A percentile compares a stretch with the other conserved stretches of the same genome.
Evolutionary conservation across 1,284 basidiomycete species (phyloP).

Genomic region (Irpex lacteus): DNA sequence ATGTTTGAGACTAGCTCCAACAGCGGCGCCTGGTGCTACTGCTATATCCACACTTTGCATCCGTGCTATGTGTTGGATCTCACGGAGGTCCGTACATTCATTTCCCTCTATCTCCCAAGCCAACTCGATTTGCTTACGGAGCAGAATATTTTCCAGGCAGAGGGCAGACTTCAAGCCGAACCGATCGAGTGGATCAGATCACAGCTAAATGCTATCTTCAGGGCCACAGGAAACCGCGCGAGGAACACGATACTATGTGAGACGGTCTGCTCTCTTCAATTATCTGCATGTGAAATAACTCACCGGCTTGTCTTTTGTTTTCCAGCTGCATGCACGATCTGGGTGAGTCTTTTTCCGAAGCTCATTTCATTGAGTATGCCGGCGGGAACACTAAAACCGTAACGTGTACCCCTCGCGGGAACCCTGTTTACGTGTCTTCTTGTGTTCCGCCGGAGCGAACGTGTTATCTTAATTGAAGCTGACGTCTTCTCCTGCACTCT

Average conservation of each 20-base stretch:
- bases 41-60: conserved; percentile 66
- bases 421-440: background rate
- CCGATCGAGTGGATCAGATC: conserved; percentile 51
- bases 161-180: conserved; percentile 24
- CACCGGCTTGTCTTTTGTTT: conserved; percentile 15
- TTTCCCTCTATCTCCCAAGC: background rate
- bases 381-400: conserved; percentile 1
- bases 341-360: conserved; percentile 42
- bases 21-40: conserved; percentile 75
- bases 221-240: conserved; percentile 59
- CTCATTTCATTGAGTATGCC: background rate
- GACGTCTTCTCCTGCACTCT: conserved; percentile 1
- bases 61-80: conserved; percentile 65
- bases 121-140: conserved; percentile 5
- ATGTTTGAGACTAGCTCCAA: conserved; percentile 78
- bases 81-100: conserved; percentile 46
- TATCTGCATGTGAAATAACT: conserved; percentile 8
- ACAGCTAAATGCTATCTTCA: conserved; percentile 56
- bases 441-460: background rate
- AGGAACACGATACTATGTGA: conserved; percentile 66
- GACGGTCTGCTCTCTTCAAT: conserved; percentile 27
- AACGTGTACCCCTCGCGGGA: background rate
- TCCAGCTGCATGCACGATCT: conserved; percentile 60
- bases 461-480: background rate
- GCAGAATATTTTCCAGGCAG: conserved; percentile 20